These are phyloP conservation scores for Fusarium sp. DNA, from an alignment of 2,329 filamentous ascomycete genomes.

Conservation along the genomic window DNA sequence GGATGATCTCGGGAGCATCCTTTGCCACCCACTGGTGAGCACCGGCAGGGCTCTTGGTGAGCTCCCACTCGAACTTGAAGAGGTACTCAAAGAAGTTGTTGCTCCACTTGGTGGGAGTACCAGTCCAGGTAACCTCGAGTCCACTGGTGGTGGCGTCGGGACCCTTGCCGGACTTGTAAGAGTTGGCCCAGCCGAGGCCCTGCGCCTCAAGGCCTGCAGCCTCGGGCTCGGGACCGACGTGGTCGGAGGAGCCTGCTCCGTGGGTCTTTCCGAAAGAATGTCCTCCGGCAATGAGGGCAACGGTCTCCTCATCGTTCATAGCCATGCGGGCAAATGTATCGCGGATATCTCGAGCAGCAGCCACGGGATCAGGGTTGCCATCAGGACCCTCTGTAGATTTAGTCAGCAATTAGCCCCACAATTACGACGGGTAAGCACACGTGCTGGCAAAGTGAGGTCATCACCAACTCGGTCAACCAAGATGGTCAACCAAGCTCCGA, in stretches of 20 bases:
- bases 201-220: constrained; percentile 72
- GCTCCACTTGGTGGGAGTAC: constrained; percentile 73
- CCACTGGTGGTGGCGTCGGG: constrained; percentile 79
- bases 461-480: not conserved
- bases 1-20: constrained; percentile 39
- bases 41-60: constrained; percentile 78
- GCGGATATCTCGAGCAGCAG: constrained; percentile 77
- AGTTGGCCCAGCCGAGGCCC: constrained; percentile 79
- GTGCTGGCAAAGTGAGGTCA: not conserved
- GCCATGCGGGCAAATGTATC: constrained; percentile 81
- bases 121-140: constrained; percentile 83
- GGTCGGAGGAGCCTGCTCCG: constrained; percentile 56
- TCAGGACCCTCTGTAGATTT: constrained; percentile 70
- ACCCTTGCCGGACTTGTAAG: constrained; percentile 73
- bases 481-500: not conserved
- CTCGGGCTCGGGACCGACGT: constrained; percentile 75
- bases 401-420: not conserved
- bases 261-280: constrained; percentile 88
- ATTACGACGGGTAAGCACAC: not conserved
- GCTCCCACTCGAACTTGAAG: constrained; percentile 83
- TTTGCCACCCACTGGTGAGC: constrained; percentile 83
- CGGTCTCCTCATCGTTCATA: constrained; percentile 85
- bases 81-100: constrained; percentile 80
- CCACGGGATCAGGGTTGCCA: constrained; percentile 74
- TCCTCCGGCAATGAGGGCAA: constrained; percentile 79